These are phyloP conservation scores for Juglanconis sp. DNA, from an alignment of 2,329 filamentous ascomycete species.

Conservation along the genomic window DNA sequence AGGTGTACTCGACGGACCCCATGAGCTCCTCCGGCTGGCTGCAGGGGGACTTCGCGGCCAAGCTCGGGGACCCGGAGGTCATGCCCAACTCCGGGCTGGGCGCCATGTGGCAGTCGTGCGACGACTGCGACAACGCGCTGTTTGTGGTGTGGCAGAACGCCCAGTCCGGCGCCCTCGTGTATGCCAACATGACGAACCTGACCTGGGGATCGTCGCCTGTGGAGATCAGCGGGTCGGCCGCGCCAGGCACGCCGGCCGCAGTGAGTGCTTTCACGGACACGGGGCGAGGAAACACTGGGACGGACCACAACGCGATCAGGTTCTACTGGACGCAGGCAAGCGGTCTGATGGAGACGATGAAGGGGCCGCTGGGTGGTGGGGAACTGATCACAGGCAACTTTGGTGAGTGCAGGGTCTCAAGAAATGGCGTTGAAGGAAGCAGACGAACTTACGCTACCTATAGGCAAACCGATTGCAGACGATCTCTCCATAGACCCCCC, in stretches of 20 bases:
- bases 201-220: conserved; percentile 8
- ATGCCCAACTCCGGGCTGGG: conserved; percentile 10
- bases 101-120: conserved; percentile 18
- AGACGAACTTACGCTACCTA: not conserved
- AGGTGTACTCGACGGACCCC: conserved; percentile 14
- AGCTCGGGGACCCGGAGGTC: conserved; percentile 1
- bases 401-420: not conserved
- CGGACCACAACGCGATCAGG: conserved; percentile 14
- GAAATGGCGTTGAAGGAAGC: not conserved
- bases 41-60: conserved; percentile 6
- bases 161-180: conserved; percentile 3
- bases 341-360: conserved; percentile 12
- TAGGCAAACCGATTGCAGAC: conserved; percentile 8
- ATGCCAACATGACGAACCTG: conserved; percentile 14
- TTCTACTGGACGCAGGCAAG: conserved; percentile 7
- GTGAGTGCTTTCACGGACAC: conserved; percentile 16
- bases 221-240: not conserved
- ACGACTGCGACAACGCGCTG: conserved; percentile 17
- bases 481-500: conserved; percentile 12
- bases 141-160: conserved; percentile 17
- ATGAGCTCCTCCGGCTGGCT: not conserved
- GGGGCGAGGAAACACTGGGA: not conserved
- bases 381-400: conserved; percentile 10
- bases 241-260: conserved; percentile 11
- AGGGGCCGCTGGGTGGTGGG: conserved; percentile 7